phyloP scores from a whole-genome alignment of 345 rosid species.

The Eucalyptus paniculata region DNA sequence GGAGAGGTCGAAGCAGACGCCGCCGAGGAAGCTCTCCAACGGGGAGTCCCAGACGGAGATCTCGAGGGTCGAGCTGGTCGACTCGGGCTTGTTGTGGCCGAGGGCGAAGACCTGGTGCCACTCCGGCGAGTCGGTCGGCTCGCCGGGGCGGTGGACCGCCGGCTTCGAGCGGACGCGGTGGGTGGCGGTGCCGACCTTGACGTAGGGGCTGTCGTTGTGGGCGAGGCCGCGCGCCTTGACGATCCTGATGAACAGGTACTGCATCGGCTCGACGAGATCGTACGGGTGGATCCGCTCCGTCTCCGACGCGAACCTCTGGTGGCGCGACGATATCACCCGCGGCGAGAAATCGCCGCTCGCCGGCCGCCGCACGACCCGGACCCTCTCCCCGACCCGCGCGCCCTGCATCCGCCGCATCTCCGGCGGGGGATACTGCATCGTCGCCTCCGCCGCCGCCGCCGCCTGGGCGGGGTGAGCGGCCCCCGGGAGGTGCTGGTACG shows the following conservation, averaged over 20 bases:
- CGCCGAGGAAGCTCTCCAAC: slow-evolving; percentile 73
- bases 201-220: slow-evolving; percentile 48
- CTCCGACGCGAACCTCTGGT: slow-evolving; percentile 15
- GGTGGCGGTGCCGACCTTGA: slow-evolving; percentile 47
- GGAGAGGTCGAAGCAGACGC: slow-evolving; percentile 79
- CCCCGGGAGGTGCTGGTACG: background rate
- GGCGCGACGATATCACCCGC: slow-evolving; percentile 28
- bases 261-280: slow-evolving; percentile 90
- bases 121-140: slow-evolving; percentile 55
- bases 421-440: slow-evolving; percentile 14
- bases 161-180: slow-evolving; percentile 40
- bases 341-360: slow-evolving; percentile 56
- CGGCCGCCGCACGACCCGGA: slow-evolving; percentile 35
- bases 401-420: slow-evolving; percentile 74
- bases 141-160: slow-evolving; percentile 42
- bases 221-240: slow-evolving; percentile 71
- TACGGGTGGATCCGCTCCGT: slow-evolving; percentile 44
- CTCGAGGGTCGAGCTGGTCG: slow-evolving; percentile 50
- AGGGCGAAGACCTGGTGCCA: slow-evolving; percentile 88
- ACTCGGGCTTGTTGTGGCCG: slow-evolving; percentile 33
- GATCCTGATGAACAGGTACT: slow-evolving; percentile 61
- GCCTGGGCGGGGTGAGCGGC: background rate
- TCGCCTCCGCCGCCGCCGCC: background rate
- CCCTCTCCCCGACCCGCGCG: slow-evolving; percentile 35
- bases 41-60: slow-evolving; percentile 78